Evolutionary conservation across 805 yeast species (phyloP).

Genomic region (Cyberlindnera veronae): DNA sequence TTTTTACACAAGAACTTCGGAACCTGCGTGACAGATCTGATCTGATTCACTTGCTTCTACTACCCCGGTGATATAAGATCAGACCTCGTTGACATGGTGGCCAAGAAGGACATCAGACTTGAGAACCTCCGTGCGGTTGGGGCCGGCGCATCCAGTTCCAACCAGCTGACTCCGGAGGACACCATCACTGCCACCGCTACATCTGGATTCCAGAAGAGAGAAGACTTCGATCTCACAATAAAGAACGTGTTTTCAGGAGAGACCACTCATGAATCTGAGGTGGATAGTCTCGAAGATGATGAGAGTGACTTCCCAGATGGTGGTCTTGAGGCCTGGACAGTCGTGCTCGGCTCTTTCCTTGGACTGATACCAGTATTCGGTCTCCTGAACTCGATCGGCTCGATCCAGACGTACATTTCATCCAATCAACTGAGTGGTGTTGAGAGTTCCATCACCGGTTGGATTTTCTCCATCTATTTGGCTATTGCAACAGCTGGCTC

Average conservation of each 20-base stretch:
- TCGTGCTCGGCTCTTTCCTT: constrained; percentile 56
- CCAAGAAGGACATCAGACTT: not conserved
- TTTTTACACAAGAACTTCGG: no score
- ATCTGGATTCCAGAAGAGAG: constrained; percentile 9
- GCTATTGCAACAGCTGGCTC: constrained; percentile 50
- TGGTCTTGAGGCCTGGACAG: constrained; percentile 53
- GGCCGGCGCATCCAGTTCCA: not conserved
- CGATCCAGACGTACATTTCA: constrained; percentile 58
- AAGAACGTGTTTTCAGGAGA: constrained; percentile 13
- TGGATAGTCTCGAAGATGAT: constrained; percentile 14
- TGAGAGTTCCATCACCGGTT: constrained; percentile 47
- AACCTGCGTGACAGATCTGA: no score
- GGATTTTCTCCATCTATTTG: constrained; percentile 65
- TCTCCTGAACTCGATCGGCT: constrained; percentile 58
- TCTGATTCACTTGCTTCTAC: no score
- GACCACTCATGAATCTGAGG: constrained; percentile 2
- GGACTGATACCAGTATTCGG: constrained; percentile 62
- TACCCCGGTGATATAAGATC: no score
- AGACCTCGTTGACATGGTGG: not conserved
- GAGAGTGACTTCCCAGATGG: constrained; percentile 46
- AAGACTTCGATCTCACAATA: constrained; percentile 1
- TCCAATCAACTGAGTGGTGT: constrained; percentile 48
- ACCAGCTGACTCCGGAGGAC: not conserved
- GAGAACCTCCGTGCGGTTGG: not conserved
- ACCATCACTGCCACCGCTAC: constrained; percentile 5